A percentile compares a stretch with the other conserved stretches of the same genome.
phyloP scores from a whole-genome alignment of 2,329 filamentous ascomycete genomes.

The Botrytis tulipae region DNA sequence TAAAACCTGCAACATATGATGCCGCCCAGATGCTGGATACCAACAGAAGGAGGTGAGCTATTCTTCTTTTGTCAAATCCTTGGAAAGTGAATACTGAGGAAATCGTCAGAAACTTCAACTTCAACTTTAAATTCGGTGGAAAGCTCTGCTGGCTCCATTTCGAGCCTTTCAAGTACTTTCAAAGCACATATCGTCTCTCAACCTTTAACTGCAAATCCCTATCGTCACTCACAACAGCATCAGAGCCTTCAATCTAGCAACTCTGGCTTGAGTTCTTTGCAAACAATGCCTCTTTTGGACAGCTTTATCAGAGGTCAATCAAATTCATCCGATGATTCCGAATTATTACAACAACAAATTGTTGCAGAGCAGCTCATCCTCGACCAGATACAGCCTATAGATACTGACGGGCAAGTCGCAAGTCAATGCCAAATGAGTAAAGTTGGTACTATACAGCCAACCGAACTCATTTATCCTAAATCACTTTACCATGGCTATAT shows the following conservation, averaged over 20 bases:
- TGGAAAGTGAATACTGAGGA: background rate
- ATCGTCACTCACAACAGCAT: background rate
- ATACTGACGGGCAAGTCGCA: background rate
- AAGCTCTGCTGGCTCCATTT: background rate
- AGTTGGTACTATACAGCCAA: conserved; percentile 10
- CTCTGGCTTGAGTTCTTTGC: background rate
- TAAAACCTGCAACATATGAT: background rate
- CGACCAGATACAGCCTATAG: background rate
- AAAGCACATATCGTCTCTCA: background rate
- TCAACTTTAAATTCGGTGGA: background rate
- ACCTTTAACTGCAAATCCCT: background rate
- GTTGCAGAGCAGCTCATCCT: background rate
- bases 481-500: conserved; percentile 23
- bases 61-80: background rate
- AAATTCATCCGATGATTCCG: background rate
- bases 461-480: conserved; percentile 22
- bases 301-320: background rate
- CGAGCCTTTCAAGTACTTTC: background rate
- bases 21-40: background rate
- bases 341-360: background rate
- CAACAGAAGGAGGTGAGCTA: background rate
- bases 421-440: background rate
- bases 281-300: background rate
- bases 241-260: background rate
- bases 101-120: background rate